Evolutionary conservation across 495 filamentous ascomycete genomes (phyloP).

Genomic region (Aspergillus steynii): DNA sequence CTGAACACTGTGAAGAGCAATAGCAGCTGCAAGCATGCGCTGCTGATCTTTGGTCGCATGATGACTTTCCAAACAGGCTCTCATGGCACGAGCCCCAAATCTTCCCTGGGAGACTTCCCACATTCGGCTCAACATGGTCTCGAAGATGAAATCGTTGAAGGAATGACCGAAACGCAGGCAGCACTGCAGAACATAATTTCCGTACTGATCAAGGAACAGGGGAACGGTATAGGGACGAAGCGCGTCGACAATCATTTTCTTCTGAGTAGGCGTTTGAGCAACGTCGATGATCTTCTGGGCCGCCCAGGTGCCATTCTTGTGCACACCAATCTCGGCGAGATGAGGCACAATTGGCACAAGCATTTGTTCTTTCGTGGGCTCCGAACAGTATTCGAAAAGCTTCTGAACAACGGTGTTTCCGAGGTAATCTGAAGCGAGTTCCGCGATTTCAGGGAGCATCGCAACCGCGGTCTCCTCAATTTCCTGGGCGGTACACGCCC

Average conservation of each 20-base stretch:
- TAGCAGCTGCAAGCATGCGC: conserved; percentile 88
- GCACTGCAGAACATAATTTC: conserved; percentile 96
- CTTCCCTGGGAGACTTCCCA: conserved; percentile 93
- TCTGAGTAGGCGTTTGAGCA: conserved; percentile 79
- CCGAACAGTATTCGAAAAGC: conserved; percentile 93
- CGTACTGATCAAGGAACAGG: conserved; percentile 94
- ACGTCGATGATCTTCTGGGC: conserved; percentile 99
- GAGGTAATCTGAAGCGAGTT: conserved; percentile 91
- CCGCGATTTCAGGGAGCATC: conserved; percentile 96
- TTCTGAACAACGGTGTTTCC: conserved; percentile 99
- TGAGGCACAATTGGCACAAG: conserved; percentile 83
- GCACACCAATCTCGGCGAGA: conserved; percentile 92
- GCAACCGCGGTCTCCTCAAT: conserved; percentile 88
- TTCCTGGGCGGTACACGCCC: conserved; percentile 77
- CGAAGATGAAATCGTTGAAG: conserved; percentile 95
- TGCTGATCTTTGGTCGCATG: conserved; percentile 94
- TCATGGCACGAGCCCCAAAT: conserved; percentile 94
- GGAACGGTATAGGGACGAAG: conserved; percentile 83
- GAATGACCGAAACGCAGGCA: conserved; percentile 87
- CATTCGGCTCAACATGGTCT: conserved; percentile 92
- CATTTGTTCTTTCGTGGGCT: conserved; percentile 88
- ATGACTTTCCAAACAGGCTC: conserved; percentile 95
- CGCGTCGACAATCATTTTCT: conserved; percentile 78
- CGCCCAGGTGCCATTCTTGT: conserved; percentile 99
- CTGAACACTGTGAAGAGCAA: conserved; percentile 94